A percentile compares a stretch with the other conserved stretches of the same genome.
Evolutionary conservation across 352 stramenopile genomes (phyloP).

Genomic region (Phytophthora kernoviae): DNA sequence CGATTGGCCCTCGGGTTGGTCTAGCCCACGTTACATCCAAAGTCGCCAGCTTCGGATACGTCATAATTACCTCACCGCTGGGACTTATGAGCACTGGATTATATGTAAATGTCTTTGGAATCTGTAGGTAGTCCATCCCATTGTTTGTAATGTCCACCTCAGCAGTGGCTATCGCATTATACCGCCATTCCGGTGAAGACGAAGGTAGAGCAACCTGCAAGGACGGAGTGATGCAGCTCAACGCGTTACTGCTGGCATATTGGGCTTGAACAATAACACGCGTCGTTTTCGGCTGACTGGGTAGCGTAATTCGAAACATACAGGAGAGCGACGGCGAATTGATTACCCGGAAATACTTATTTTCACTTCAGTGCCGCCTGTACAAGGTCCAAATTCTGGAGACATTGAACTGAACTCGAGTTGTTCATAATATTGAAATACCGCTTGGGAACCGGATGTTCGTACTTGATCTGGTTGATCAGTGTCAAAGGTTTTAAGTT

Average conservation of each 20-base stretch:
- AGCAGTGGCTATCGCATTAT: constrained; percentile 24
- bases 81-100: constrained; percentile 15
- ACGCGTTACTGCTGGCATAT: constrained; percentile 29
- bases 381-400: constrained; percentile 41
- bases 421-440: constrained; percentile 41
- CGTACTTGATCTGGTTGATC: constrained; percentile 21
- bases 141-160: constrained; percentile 54
- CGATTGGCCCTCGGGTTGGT: constrained; percentile 54
- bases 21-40: constrained; percentile 37
- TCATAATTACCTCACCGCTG: constrained; percentile 9
- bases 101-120: constrained; percentile 33
- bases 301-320: constrained; percentile 35
- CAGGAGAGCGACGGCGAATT: constrained; percentile 35
- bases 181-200: constrained; percentile 19
- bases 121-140: constrained; percentile 44
- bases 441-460: constrained; percentile 29
- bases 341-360: constrained; percentile 33
- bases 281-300: constrained; percentile 16
- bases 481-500: constrained; percentile 27
- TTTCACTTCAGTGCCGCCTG: constrained; percentile 33
- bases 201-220: constrained; percentile 13
- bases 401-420: constrained; percentile 32
- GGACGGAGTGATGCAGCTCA: constrained; percentile 39
- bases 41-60: constrained; percentile 52
- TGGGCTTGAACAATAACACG: constrained; percentile 17